Evolutionary conservation across 2,329 filamentous ascomycete species (phyloP).

Genomic region (Myriosclerotinia curreyana): DNA sequence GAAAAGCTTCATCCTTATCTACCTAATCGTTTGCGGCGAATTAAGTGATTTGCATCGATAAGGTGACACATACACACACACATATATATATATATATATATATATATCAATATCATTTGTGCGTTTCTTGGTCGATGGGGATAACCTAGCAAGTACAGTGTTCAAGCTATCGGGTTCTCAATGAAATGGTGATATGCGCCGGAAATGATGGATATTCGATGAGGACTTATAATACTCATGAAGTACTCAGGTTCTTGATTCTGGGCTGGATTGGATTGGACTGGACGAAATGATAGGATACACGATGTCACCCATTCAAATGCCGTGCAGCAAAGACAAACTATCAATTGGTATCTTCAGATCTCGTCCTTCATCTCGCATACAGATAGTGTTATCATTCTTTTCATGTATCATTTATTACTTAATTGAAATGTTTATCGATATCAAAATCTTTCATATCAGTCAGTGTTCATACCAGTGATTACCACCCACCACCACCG

Average conservation of each 20-base stretch:
- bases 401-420: background rate
- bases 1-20: background rate
- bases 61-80: background rate
- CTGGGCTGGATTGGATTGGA: background rate
- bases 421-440: constrained; percentile 1
- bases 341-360: background rate
- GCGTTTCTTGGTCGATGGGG: background rate
- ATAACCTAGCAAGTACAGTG: background rate
- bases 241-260: background rate
- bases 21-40: background rate
- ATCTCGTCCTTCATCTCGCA: background rate
- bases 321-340: background rate
- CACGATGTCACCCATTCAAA: background rate
- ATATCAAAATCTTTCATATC: background rate
- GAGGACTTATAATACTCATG: background rate
- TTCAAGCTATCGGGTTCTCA: background rate
- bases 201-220: background rate
- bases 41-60: constrained; percentile 11
- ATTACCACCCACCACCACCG: too few species aligned
- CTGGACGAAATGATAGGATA: background rate
- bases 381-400: background rate
- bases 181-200: background rate
- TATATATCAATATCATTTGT: too few species aligned
- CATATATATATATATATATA: too few species aligned
- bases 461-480: background rate